Evolutionary conservation across 164 flowering plant genomes (phyloP), one percentile per base, ranked within the genome.

Genomic region (Paratinospora sagittata): DNA sequence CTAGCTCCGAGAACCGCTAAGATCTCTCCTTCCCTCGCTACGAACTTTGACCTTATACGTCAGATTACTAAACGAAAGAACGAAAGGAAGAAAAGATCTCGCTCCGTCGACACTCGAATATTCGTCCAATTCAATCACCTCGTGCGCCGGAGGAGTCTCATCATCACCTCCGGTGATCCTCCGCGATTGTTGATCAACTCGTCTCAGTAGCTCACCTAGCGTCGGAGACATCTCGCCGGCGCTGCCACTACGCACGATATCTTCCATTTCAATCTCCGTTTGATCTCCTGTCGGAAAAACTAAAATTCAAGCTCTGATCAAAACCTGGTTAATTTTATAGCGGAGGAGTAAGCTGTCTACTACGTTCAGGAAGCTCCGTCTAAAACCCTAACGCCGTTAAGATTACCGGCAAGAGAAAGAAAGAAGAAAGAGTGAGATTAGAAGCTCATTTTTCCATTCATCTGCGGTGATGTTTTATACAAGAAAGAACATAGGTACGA

Each of bases 141-240:
- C 89, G 77, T 89, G 93, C 3, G 71, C 84, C 6, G 89, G 93
- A 0, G 89, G 93, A 0, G 88, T 85, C 39, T 87, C 85, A 52
- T 83, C 90, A 52, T 83, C 90, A 0, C 88, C 89, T 27, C 67
- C 79, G n/a, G 80, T 82, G 39, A 13, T 52, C 2, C 43, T 55
- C 17, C 61, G 24, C 26, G 78, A 72, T 26, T 78, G 77, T 0
- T 30, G 34, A 4, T 75, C 81, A 19, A 78, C 78, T 11, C 57
- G 76, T 49, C 73, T 72, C 49, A 80, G 63, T 16, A 80, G 78
- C 69, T 77, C 70, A 1, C 82, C 78, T 30, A 80, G 76, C 0
- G 74, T 80, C 24, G 74, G 78, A 11, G 73, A 74, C 60, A 66
- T 55, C 24, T 8, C 61, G 61, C 24, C 24, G 61, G 61, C 61